These are phyloP conservation scores for Ustilago curta DNA, from an alignment of 1,284 basidiomycete genomes.

Conservation along the genomic window DNA sequence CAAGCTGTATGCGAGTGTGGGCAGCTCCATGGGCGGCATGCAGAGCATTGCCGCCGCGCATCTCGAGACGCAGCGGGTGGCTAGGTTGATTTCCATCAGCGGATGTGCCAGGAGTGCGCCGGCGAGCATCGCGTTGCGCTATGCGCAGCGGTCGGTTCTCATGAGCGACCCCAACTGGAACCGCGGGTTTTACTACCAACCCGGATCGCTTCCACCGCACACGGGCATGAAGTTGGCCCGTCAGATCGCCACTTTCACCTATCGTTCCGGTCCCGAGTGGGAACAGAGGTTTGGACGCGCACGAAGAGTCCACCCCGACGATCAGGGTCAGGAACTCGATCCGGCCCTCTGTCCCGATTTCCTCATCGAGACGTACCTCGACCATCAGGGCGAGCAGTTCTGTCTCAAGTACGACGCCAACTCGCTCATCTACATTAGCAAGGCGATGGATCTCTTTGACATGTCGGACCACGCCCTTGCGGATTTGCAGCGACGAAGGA, in stretches of 20 bases:
- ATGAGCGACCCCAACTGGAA: conserved; percentile 99
- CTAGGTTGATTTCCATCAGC: conserved; percentile 89
- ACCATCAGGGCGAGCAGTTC: conserved; percentile 88
- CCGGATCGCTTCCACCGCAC: conserved; percentile 83
- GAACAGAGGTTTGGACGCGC: conserved; percentile 93
- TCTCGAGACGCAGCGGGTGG: conserved; percentile 88
- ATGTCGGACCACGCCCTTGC: conserved; percentile 84
- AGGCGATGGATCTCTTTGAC: conserved; percentile 99
- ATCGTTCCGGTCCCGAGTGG: conserved; percentile 98
- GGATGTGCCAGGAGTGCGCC: conserved; percentile 92
- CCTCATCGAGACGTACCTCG: conserved; percentile 97
- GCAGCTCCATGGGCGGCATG: conserved; percentile 97
- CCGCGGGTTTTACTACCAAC: conserved; percentile 94
- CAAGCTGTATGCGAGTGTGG: conserved; percentile 90
- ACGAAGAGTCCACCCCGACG: conserved; percentile 70
- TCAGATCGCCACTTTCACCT: conserved; percentile 99
- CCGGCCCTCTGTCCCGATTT: conserved; percentile 90
- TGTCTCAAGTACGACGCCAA: conserved; percentile 99
- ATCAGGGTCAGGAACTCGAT: conserved; percentile 44
- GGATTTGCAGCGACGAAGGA: conserved; percentile 72
- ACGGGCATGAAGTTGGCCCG: conserved; percentile 98
- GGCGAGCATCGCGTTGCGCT: conserved; percentile 92
- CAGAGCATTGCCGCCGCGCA: conserved; percentile 95
- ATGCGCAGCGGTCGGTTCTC: conserved; percentile 90
- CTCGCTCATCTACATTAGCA: conserved; percentile 92